Base-by-base conservation (phyloP, 768 basidiomycete species). In the Xerocomellus intermedius region DNA sequence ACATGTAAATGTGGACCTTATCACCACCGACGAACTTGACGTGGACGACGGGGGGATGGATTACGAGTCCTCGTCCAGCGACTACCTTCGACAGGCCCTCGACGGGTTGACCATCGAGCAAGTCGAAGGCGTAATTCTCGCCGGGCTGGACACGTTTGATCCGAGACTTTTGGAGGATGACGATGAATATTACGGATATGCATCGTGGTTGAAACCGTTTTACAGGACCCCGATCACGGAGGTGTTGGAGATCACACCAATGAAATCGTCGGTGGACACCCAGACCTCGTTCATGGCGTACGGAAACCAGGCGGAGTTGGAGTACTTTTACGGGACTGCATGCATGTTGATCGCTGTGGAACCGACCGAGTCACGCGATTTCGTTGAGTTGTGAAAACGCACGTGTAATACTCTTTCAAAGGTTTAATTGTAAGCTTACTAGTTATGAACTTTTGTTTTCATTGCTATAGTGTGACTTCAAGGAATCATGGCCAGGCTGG, bases 271-370 rank as follows among this genome's bases (percentile, higher is more conserved):
- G 2, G 38, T 61, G 16, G 7, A 47, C 0, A 0, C 44, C 26
- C 39, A 8, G 38, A 33, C 39, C 7, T 1, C 46, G 3, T 39
- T 46, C 16, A 41, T 55, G 45, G 10, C 28, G 1, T 55, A 52
- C 17, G 56, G 56, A 1, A 55, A 61, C 16, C 9, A 58, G 24
- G 33, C 48, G 2, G 32, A 43, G 5, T 6, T 58, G 50, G 30
- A 10, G 0, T 59, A 19, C 37, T 59, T 59, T 44, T 59, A 62
- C n/a, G 60, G 54, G 19, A 54, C 49, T 24, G 60, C 55, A 4
- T 63, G 54, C 47, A 56, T 62, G 54, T 39, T 63, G 43, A 37
- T 59, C 13, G 24, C 46, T 8, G 42, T 59, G 14, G 54, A 33
- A 38, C 38, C 54, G 0, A 52, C 47, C 0, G 55, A 42, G 12